phyloP scores from a whole-genome alignment of 768 basidiomycete genomes.

The Pulveroboletus ravenelii region DNA sequence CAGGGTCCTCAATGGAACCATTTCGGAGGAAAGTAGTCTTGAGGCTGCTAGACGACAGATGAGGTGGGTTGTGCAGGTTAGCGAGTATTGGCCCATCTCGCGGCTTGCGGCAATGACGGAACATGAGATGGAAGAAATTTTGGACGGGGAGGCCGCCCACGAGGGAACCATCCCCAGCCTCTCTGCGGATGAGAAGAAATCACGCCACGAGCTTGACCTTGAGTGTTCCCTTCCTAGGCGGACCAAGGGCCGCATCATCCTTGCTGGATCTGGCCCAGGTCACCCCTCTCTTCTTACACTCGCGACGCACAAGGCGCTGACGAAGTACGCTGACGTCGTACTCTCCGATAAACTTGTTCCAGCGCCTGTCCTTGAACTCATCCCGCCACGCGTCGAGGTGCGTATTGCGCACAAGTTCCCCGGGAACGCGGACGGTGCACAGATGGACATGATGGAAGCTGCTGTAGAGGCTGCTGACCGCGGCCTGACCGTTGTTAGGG shows the following conservation, averaged over 20 bases:
- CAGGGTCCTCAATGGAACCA: neutral
- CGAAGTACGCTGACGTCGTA: conserved; percentile 76
- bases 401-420: conserved; percentile 97
- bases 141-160: conserved; percentile 37
- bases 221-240: conserved; percentile 12
- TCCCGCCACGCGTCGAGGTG: conserved; percentile 67
- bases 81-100: conserved; percentile 91
- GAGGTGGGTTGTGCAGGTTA: conserved; percentile 93
- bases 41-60: conserved; percentile 64
- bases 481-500: conserved; percentile 84
- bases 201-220: conserved; percentile 27
- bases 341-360: conserved; percentile 97
- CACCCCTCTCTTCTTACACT: conserved; percentile 89
- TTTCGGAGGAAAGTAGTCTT: conserved; percentile 31
- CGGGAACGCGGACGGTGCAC: conserved; percentile 93
- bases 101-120: conserved; percentile 66
- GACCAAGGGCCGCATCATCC: conserved; percentile 65
- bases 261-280: conserved; percentile 94
- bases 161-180: conserved; percentile 7
- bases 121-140: conserved; percentile 60
- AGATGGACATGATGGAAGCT: conserved; percentile 90
- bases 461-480: conserved; percentile 77
- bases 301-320: conserved; percentile 78
- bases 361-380: conserved; percentile 75
- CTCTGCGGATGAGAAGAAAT: conserved; percentile 34